These are phyloP conservation scores for Thelephora ganbajun DNA, from an alignment of 768 basidiomycete species.

Conservation along the genomic window DNA sequence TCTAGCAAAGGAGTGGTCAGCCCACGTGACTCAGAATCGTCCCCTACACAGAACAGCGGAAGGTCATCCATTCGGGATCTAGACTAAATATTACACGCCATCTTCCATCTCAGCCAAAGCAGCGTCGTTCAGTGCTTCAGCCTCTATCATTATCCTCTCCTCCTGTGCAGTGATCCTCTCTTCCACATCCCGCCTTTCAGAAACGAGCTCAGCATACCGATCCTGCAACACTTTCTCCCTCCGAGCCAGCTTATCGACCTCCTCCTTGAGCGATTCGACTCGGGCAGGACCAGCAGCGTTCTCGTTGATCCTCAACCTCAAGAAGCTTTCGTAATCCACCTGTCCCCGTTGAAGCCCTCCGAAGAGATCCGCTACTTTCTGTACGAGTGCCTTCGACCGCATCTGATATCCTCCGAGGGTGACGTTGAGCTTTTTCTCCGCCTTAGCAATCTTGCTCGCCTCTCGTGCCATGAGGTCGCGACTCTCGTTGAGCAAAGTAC, in stretches of 20 bases:
- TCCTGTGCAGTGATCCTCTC: slow-evolving; percentile 52
- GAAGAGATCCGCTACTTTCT: slow-evolving; percentile 53
- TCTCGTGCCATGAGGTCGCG: slow-evolving; percentile 68
- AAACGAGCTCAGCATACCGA: slow-evolving; percentile 61
- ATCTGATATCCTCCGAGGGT: slow-evolving; percentile 81
- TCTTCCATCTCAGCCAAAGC: slow-evolving; percentile 52
- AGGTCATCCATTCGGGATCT: not conserved
- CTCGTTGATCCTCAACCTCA: slow-evolving; percentile 60
- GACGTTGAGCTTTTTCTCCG: slow-evolving; percentile 82
- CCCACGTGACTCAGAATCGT: not conserved
- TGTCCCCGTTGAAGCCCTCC: slow-evolving; percentile 53
- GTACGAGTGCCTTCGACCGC: slow-evolving; percentile 21
- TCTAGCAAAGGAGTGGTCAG: no score
- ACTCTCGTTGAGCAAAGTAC: slow-evolving; percentile 39
- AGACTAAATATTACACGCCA: not conserved
- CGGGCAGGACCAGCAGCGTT: slow-evolving; percentile 62
- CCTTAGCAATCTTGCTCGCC: slow-evolving; percentile 66
- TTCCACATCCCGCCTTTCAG: slow-evolving; percentile 29
- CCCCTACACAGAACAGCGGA: no score
- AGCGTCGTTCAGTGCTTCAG: slow-evolving; percentile 69
- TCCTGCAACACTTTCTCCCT: slow-evolving; percentile 47
- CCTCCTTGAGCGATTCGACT: slow-evolving; percentile 65
- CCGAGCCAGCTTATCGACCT: slow-evolving; percentile 40
- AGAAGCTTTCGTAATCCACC: slow-evolving; percentile 71
- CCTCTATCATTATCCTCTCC: slow-evolving; percentile 77